A percentile compares a stretch with the other conserved stretches of the same genome.
These are phyloP conservation scores for Flaveria brownii DNA, from an alignment of 129 eudicot species.

Conservation along the genomic window DNA sequence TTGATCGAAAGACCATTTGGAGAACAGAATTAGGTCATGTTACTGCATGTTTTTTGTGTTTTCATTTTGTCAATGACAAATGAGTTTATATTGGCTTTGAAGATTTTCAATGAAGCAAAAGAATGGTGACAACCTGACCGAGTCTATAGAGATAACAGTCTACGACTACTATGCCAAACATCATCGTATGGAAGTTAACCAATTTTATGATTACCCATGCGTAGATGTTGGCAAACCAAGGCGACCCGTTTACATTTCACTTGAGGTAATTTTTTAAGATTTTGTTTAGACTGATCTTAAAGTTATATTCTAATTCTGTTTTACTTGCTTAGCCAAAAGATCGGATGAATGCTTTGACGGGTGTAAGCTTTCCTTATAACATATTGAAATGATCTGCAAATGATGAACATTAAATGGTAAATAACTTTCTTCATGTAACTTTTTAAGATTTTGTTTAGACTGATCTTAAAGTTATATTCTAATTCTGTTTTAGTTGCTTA, in stretches of 20 bases:
- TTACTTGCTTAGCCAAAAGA: constrained; percentile 46
- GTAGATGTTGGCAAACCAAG: constrained; percentile 82
- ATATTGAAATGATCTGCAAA: not conserved
- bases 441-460: not conserved
- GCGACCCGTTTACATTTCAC: constrained; percentile 67
- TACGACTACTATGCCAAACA: constrained; percentile 60
- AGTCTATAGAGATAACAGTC: constrained; percentile 51
- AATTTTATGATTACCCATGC: constrained; percentile 73
- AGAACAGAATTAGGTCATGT: constrained; percentile 53
- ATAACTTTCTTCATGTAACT: constrained; percentile 32
- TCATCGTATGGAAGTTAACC: constrained; percentile 43
- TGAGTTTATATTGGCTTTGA: constrained; percentile 1
- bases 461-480: not conserved
- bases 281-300: not conserved
- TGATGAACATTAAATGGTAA: constrained; percentile 1
- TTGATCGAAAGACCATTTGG: constrained; percentile 64
- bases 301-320: not conserved
- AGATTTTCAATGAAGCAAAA: constrained; percentile 61
- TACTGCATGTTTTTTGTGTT: not conserved
- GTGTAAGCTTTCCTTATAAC: constrained; percentile 26
- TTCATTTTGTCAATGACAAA: not conserved
- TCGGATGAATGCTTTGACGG: constrained; percentile 57
- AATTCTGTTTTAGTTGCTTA: not conserved
- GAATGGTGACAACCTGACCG: constrained; percentile 36
- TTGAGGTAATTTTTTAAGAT: constrained; percentile 50